Evolutionary conservation across 352 stramenopile genomes (phyloP).

Genomic region (Phytophthora podocarpi): DNA sequence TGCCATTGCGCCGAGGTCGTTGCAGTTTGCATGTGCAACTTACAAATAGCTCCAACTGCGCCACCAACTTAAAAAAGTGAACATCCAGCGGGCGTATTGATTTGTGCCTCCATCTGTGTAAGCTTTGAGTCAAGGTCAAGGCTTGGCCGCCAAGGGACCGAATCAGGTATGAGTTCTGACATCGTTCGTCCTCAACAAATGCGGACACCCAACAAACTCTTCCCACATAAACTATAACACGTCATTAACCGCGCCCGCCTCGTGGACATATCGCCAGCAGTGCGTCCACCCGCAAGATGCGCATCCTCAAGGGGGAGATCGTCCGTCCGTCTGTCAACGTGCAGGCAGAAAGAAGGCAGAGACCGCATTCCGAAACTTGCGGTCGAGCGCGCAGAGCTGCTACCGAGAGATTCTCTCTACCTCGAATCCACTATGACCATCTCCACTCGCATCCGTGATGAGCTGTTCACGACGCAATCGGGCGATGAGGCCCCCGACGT

Average conservation of each 20-base stretch:
- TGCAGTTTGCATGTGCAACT: too few species aligned
- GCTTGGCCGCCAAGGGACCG: too few species aligned
- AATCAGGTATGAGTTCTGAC: conserved; percentile 33
- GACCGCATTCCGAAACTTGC: conserved; percentile 29
- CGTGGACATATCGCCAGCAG: conserved; percentile 27
- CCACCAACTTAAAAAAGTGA: too few species aligned
- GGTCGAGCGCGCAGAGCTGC: conserved; percentile 12
- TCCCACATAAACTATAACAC: too few species aligned
- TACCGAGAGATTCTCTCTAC: too few species aligned
- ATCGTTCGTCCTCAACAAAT: conserved; percentile 26
- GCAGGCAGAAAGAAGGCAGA: background rate
- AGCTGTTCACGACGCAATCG: conserved; percentile 34
- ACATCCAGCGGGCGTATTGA: background rate
- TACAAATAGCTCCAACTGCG: too few species aligned
- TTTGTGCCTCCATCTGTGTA: too few species aligned
- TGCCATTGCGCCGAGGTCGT: too few species aligned
- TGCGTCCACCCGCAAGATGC: background rate
- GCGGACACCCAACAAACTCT: too few species aligned
- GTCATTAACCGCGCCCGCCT: conserved; percentile 19
- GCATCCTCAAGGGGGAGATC: conserved; percentile 16
- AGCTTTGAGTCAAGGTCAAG: too few species aligned
- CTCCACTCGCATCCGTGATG: conserved; percentile 31
- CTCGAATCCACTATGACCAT: conserved; percentile 36
- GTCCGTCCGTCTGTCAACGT: background rate
- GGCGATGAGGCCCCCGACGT: too few species aligned